Evolutionary conservation across 2,329 filamentous ascomycete species (phyloP), one percentile per base, ranked within the genome.

Genomic region (Sclerotiophoma versabilis): DNA sequence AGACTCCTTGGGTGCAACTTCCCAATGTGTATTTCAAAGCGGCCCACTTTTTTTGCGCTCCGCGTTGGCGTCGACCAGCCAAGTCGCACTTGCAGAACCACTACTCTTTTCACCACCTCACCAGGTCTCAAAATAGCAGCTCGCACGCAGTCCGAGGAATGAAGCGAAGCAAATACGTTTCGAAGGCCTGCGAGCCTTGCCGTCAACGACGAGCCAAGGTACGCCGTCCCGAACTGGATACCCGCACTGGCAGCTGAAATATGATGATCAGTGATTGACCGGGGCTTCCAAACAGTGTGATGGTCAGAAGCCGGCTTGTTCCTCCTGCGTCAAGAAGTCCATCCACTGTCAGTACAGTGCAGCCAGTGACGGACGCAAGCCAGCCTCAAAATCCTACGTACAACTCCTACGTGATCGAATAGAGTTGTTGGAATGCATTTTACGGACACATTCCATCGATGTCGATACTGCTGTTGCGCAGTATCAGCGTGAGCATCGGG

Each of bases 161-260:
- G 17, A 48, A 26, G 27, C 33, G 45, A 26, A 30, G 46, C 46
- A 89, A 89, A 68, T 89, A 86, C 2, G 89, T 74, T 7, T 86
- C 57, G 2, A 69, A 68, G 29, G 75, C 75, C 3, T 77, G 75
- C 37, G 69, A 76, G 44, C 69, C 71, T 56, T 77, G 75, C 48
- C 72, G 74, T 5, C 69, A 72, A 17, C 69, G 74, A 25, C 62
- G 73, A 45, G 69, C 71, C 19, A 76, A 76, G 68, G 75, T 75
- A 61, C 27, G 32, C 37, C 17, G 17, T 12, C 7, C 22, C 14
- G 11, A 10, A 19, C 11, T 12, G 27, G 44, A 17, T 11, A 8
- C 37, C 17, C 10, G 4, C n/a, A 29, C 11, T 14, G 23, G 14
- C 26, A 2, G 5, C 34, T 45, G 42, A 30, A 32, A 2, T 14